Conservation (phyloP, 768 basidiomycete genomes). For the Boletus rubroflammeus region DNA sequence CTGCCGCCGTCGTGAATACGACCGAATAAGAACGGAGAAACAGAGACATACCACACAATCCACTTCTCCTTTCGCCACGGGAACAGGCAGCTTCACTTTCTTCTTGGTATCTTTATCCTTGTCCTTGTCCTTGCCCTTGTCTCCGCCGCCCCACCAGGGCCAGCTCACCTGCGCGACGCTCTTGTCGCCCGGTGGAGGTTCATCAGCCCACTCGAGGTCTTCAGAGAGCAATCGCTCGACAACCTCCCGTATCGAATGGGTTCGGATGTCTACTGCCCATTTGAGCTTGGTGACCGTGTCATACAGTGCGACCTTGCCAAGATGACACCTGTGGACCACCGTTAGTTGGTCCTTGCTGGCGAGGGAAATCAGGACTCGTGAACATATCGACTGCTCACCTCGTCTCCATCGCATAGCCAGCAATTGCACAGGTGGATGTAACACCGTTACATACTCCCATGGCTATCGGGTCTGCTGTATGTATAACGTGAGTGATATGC, state of each 20-base stretch:
- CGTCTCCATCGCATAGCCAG: slow-evolving; percentile 83
- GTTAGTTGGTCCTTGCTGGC: neutral
- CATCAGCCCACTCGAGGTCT: slow-evolving; percentile 49
- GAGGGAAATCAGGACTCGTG: neutral
- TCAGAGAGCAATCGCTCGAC: slow-evolving; percentile 62
- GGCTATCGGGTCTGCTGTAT: slow-evolving; percentile 92
- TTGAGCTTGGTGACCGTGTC: slow-evolving; percentile 80
- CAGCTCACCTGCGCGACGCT: neutral
- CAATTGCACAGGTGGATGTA: slow-evolving; percentile 72
- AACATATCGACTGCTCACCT: slow-evolving; percentile 31
- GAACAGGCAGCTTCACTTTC: slow-evolving; percentile 38
- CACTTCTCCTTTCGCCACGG: slow-evolving; percentile 47
- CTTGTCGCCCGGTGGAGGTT: slow-evolving; percentile 11
- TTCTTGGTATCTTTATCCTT: slow-evolving; percentile 20
- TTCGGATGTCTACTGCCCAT: slow-evolving; percentile 75
- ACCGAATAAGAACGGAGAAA: neutral
- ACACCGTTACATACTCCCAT: slow-evolving; percentile 81
- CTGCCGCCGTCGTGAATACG: slow-evolving; percentile 30
- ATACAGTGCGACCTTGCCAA: slow-evolving; percentile 77
- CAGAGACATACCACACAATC: slow-evolving; percentile 58
- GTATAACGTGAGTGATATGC: slow-evolving; percentile 84
- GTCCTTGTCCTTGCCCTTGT: slow-evolving; percentile 32
- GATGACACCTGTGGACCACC: slow-evolving; percentile 61
- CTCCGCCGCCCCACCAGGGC: slow-evolving; percentile 32
- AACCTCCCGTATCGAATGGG: slow-evolving; percentile 66